Conservation (phyloP, 164 flowering plant species). For the Berberis vulgaris region DNA sequence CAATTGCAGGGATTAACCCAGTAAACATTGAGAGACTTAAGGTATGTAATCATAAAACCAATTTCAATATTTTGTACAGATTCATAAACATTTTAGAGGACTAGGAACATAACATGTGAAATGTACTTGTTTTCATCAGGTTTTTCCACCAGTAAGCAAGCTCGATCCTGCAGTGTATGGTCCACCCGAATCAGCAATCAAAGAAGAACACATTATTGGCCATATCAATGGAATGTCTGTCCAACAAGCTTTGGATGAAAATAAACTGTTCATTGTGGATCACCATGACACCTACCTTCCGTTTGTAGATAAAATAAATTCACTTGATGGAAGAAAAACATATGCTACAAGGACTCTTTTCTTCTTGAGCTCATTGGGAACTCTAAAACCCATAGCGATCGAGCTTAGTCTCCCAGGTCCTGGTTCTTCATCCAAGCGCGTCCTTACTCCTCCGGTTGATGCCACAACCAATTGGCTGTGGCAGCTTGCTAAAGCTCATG, state of each 20-base stretch:
- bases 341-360: slow-evolving; percentile 85
- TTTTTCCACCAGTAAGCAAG: slow-evolving; percentile 72
- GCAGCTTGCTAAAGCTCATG: slow-evolving; percentile 93
- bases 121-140: slow-evolving; percentile 9
- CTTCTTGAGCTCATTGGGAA: slow-evolving; percentile 50
- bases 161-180: slow-evolving; percentile 78
- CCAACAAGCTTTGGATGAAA: slow-evolving; percentile 78
- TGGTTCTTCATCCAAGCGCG: slow-evolving; percentile 41
- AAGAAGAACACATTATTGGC: slow-evolving; percentile 70
- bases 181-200: slow-evolving; percentile 67
- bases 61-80: too few relatives aligned
- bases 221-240: slow-evolving; percentile 72
- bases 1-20: slow-evolving; percentile 83
- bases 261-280: slow-evolving; percentile 66
- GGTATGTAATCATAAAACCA: slow-evolving; percentile 6
- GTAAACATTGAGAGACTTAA: slow-evolving; percentile 61
- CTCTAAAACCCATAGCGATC: slow-evolving; percentile 85
- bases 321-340: slow-evolving; percentile 70
- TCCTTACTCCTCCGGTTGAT: slow-evolving; percentile 57
- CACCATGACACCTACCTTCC: slow-evolving; percentile 79
- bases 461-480: slow-evolving; percentile 78
- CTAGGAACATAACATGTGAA: background rate
- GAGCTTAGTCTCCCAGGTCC: slow-evolving; percentile 80
- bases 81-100: too few relatives aligned
- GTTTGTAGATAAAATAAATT: slow-evolving; percentile 67